These are phyloP conservation scores for Colletotrichum chlorophyti DNA, from an alignment of 2,329 filamentous ascomycete species.

Conservation along the genomic window DNA sequence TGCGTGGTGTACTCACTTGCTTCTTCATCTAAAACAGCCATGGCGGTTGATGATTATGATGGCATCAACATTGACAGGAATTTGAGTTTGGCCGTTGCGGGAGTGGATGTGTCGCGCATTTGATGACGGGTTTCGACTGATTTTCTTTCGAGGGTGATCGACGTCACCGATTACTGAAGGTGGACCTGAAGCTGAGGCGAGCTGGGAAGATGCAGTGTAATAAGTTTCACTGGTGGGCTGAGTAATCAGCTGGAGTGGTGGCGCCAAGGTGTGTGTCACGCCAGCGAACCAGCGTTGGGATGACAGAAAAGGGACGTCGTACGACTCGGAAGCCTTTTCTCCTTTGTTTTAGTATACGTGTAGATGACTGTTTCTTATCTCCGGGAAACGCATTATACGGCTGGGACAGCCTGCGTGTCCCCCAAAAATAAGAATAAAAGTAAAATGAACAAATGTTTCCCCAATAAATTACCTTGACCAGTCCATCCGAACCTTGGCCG, in stretches of 20 bases:
- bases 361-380: too few relatives aligned
- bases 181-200: not conserved
- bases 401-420: too few relatives aligned
- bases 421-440: too few relatives aligned
- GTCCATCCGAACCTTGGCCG: not conserved
- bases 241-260: slow-evolving; percentile 9
- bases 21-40: slow-evolving; percentile 14
- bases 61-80: not conserved
- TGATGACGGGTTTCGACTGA: not conserved
- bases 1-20: slow-evolving; percentile 1
- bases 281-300: not conserved
- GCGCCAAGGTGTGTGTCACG: not conserved
- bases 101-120: not conserved
- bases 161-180: too few relatives aligned
- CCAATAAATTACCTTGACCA: not conserved
- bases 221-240: not conserved
- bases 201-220: slow-evolving; percentile 3
- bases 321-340: too few relatives aligned
- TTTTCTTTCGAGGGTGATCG: not conserved
- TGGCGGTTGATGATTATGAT: not conserved
- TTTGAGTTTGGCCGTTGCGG: not conserved
- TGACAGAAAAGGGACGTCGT: slow-evolving; percentile 7
- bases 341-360: too few relatives aligned
- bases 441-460: too few relatives aligned
- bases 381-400: too few relatives aligned